These are phyloP conservation scores for Solanum sparsipilum DNA, from an alignment of 257 asterid genomes.

Conservation along the genomic window DNA sequence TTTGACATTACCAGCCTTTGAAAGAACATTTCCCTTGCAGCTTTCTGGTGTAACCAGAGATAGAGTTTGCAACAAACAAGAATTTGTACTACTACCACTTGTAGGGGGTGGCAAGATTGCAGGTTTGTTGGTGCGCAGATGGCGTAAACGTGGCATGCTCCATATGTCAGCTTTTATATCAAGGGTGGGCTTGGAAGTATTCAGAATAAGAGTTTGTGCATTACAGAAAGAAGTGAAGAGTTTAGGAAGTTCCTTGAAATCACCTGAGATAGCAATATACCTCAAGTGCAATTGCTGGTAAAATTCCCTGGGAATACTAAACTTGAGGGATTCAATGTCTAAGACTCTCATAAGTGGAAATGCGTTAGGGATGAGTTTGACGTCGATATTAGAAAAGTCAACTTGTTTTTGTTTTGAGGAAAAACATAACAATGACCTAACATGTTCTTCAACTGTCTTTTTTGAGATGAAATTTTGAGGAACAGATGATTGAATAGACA, in stretches of 20 bases:
- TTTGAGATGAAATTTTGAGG: not conserved
- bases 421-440: not conserved
- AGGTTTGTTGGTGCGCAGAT: no score
- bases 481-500: not conserved
- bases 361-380: not conserved
- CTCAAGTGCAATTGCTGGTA: not conserved
- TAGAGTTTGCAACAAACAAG: slow-evolving; percentile 38
- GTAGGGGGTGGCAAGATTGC: no score
- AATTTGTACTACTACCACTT: not conserved
- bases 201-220: not conserved
- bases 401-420: not conserved
- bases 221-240: not conserved
- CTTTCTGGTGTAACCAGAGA: slow-evolving; percentile 49
- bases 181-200: not conserved
- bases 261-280: not conserved
- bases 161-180: no score
- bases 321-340: not conserved
- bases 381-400: not conserved
- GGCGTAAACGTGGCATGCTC: no score
- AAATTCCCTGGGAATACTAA: not conserved
- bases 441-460: not conserved
- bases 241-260: not conserved
- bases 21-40: slow-evolving; percentile 39
- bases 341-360: not conserved
- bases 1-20: slow-evolving; percentile 30